These are phyloP conservation scores for Aspergillus quadricinctus DNA, from an alignment of 2,329 filamentous ascomycete genomes.

Conservation along the genomic window DNA sequence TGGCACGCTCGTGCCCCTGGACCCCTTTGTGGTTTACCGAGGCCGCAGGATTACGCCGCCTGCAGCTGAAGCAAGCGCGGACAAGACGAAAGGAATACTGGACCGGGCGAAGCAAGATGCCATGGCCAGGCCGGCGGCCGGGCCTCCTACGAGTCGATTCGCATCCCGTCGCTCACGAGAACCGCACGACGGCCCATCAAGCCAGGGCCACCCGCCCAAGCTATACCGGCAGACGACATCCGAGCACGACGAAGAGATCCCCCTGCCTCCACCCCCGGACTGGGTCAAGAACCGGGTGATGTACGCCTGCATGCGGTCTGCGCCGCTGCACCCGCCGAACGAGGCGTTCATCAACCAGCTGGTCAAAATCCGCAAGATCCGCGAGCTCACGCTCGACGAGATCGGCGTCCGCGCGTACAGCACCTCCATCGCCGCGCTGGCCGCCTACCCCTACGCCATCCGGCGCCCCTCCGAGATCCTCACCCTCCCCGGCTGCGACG, in stretches of 20 bases:
- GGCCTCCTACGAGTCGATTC: background rate
- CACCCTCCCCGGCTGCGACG: constrained; percentile 71
- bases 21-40: constrained; percentile 50
- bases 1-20: constrained; percentile 42
- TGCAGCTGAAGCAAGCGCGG: constrained; percentile 4
- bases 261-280: constrained; percentile 63
- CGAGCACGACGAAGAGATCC: constrained; percentile 61
- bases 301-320: constrained; percentile 79
- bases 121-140: constrained; percentile 11
- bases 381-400: constrained; percentile 68
- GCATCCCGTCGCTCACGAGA: constrained; percentile 20
- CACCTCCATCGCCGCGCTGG: constrained; percentile 75
- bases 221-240: constrained; percentile 70
- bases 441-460: constrained; percentile 69
- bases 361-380: constrained; percentile 66
- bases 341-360: constrained; percentile 69
- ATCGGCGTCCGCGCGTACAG: constrained; percentile 84
- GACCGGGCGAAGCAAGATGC: constrained; percentile 52
- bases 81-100: constrained; percentile 39
- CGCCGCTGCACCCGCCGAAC: constrained; percentile 68
- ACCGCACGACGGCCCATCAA: constrained; percentile 15
- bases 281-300: constrained; percentile 61
- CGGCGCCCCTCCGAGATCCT: constrained; percentile 41
- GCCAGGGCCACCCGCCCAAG: constrained; percentile 33
- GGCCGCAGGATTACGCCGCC: constrained; percentile 43